phyloP scores from a whole-genome alignment of 768 basidiomycete genomes.

The Suillus lakei region DNA sequence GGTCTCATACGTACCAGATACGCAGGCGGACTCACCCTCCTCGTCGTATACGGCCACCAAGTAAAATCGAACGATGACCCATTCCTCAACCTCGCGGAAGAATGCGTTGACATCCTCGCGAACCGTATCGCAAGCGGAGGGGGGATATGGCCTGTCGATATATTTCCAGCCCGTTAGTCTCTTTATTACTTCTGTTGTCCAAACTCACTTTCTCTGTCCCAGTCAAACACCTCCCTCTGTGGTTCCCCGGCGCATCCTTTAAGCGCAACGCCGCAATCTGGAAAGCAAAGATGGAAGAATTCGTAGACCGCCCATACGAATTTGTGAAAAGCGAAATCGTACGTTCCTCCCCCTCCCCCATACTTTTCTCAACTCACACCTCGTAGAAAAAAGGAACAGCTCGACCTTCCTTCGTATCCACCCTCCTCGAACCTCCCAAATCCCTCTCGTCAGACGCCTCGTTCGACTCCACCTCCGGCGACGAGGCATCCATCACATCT shows the following conservation, averaged over 20 bases:
- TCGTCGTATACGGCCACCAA: slow-evolving; percentile 67
- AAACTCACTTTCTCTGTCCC: background rate
- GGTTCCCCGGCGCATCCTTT: slow-evolving; percentile 74
- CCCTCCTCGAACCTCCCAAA: slow-evolving; percentile 55
- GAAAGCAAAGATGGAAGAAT: slow-evolving; percentile 68
- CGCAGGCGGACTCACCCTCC: slow-evolving; percentile 57
- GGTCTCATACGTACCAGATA: slow-evolving; percentile 38
- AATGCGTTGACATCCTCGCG: slow-evolving; percentile 45
- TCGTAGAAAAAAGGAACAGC: slow-evolving; percentile 42
- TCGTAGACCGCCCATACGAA: slow-evolving; percentile 66
- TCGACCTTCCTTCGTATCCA: slow-evolving; percentile 48
- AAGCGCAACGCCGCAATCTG: slow-evolving; percentile 61
- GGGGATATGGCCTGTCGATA: slow-evolving; percentile 48
- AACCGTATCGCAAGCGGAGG: slow-evolving; percentile 49
- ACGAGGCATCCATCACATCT: background rate
- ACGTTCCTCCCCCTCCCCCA: slow-evolving; percentile 38
- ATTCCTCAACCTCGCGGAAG: slow-evolving; percentile 47
- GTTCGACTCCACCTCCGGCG: background rate
- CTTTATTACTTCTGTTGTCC: background rate
- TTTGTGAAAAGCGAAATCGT: slow-evolving; percentile 64
- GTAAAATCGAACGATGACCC: slow-evolving; percentile 44
- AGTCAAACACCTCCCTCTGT: slow-evolving; percentile 62
- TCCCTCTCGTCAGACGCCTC: background rate
- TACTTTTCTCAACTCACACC: background rate
- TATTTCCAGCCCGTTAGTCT: slow-evolving; percentile 40